Base-by-base conservation (phyloP, 2,329 filamentous ascomycete species). In the Periconia sp. region DNA sequence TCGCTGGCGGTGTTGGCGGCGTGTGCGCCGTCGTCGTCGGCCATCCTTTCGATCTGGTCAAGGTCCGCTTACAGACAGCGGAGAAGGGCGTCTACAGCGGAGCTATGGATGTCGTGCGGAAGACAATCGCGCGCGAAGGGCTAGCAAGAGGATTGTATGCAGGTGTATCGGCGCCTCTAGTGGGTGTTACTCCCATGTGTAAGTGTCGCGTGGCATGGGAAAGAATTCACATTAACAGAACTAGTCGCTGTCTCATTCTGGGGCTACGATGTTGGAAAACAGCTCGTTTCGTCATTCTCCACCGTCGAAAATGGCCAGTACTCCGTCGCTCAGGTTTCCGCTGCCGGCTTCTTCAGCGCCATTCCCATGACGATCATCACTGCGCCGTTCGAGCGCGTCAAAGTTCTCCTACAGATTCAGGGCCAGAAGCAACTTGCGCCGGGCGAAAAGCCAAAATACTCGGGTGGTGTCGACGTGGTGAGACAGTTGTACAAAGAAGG, bases 141-240 rank as follows among this genome's bases (percentile, higher is more conserved):
- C 70, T 96, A 56, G 73, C 75, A 4, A 77, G 80, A 59, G 94
- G 94, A 7, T 72, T 99, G 50, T 99, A 99, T 72, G 94, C 94
- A n/a, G 94, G 94, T 70, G 92, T 99, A 32, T 94, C 88, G 58
- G 94, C 94, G 61, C 94, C 94, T 31, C 76, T 99, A 50, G 88
- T 96, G 8, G 94, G 94, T 40, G 94, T 99, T 12, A 99, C 94
- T 49, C 94, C 94, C 41, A 99, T 99, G 94, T 99, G 92, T 96
- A 82, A 74, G 92, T 83, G 26, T 15, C n/a, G n/a, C n/a, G n/a
- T n/a, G n/a, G n/a, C n/a, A n/a, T n/a, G 34, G 18, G 15, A 6
- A 28, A 16, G 16, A 19, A 30, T 13, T 11, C 29, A 21, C 24
- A 35, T 6, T 23, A 17, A 36, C 54, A 56, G 28, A 62, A 16